Percentiles rank a stretch among this genome's conserved stretches.
phyloP scores from a whole-genome alignment of 2,329 filamentous ascomycete species.

The Dendrostoma leiphaemia region DNA sequence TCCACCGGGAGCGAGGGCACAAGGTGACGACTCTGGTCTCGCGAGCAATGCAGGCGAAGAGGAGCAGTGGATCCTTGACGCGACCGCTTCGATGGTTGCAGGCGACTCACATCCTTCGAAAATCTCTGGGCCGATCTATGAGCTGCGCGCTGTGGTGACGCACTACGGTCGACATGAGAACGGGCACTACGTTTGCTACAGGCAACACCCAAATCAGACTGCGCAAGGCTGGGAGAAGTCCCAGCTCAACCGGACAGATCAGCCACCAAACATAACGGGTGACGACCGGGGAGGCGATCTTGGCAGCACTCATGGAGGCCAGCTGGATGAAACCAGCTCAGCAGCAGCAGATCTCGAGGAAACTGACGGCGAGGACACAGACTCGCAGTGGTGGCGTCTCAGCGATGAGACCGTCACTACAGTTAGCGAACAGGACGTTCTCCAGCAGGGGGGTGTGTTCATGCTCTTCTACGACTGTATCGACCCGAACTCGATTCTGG shows the following conservation, averaged over 20 bases:
- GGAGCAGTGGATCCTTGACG: conserved; percentile 71
- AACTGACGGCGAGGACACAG: conserved; percentile 24
- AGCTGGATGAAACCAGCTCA: conserved; percentile 21
- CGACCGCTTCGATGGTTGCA: conserved; percentile 71
- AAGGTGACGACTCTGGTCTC: conserved; percentile 23
- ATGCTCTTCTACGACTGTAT: conserved; percentile 95
- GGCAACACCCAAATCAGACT: conserved; percentile 70
- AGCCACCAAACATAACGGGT: conserved; percentile 20
- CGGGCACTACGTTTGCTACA: conserved; percentile 92
- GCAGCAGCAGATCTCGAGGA: neutral
- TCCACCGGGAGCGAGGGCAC: neutral
- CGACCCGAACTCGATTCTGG: conserved; percentile 48
- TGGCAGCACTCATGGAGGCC: conserved; percentile 9
- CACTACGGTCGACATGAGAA: conserved; percentile 92
- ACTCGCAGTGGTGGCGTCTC: conserved; percentile 79
- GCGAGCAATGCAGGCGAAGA: conserved; percentile 29
- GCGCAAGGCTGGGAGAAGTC: conserved; percentile 31
- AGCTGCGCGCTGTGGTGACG: conserved; percentile 79
- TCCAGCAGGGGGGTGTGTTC: conserved; percentile 80
- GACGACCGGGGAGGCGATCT: conserved; percentile 26
- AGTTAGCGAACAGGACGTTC: conserved; percentile 70
- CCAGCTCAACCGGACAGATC: conserved; percentile 15
- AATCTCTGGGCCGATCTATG: conserved; percentile 63
- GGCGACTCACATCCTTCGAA: conserved; percentile 48
- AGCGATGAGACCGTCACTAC: conserved; percentile 83